Evolutionary conservation across 495 filamentous ascomycete genomes (phyloP).

Genomic region (Diplogelasinospora grovesii): DNA sequence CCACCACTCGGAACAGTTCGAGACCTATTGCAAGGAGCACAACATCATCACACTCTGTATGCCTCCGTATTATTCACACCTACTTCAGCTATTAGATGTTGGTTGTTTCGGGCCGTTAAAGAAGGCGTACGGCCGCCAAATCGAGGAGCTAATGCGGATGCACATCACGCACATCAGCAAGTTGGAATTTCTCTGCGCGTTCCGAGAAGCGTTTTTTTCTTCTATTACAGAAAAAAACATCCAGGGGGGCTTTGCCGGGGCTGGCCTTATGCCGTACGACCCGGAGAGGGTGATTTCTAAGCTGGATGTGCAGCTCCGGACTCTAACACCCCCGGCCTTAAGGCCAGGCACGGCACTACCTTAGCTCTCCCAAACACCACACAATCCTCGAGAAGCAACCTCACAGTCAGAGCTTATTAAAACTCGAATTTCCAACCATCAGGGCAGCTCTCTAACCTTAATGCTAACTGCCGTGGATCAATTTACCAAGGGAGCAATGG

Average conservation of each 20-base stretch:
- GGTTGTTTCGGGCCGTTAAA: conserved; percentile 1
- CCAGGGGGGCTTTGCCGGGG: background rate
- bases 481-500: too few species aligned
- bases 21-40: conserved; percentile 16
- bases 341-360: background rate
- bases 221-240: background rate
- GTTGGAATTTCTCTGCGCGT: background rate
- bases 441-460: conserved; percentile 5
- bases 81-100: conserved; percentile 2
- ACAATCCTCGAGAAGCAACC: background rate
- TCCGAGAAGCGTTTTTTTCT: background rate
- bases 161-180: conserved; percentile 1
- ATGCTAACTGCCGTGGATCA: too few species aligned
- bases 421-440: background rate
- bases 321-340: background rate
- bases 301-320: conserved; percentile 1
- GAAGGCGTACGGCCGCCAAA: background rate
- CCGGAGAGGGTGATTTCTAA: background rate
- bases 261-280: background rate
- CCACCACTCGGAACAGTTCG: conserved; percentile 20
- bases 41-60: conserved; percentile 27
- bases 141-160: background rate
- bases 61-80: conserved; percentile 8
- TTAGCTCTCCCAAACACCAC: background rate
- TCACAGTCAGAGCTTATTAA: background rate